phyloP scores from a whole-genome alignment of 2,329 filamentous ascomycete species.

The Trichophyton benhamiae region DNA sequence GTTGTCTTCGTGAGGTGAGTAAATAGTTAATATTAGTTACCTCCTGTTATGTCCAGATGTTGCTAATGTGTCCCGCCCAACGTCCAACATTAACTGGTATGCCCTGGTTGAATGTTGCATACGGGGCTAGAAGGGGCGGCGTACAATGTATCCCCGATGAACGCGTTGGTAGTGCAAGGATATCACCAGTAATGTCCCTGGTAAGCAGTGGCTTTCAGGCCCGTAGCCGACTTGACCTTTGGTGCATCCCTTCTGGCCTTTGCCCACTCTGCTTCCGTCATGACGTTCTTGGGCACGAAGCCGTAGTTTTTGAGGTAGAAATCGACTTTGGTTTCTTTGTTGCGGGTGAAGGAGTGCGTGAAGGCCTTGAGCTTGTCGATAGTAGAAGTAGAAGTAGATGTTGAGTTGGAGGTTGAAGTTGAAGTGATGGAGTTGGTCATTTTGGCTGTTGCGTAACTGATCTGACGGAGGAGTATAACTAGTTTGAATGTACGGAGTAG shows the following conservation, averaged over 20 bases:
- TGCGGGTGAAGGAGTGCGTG: background rate
- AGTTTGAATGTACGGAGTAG: too few species aligned
- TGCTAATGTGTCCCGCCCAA: too few species aligned
- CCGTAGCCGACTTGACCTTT: background rate
- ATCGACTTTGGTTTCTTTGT: background rate
- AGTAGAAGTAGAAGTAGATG: too few species aligned
- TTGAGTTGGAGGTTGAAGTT: background rate
- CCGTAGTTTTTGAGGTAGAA: slow-evolving; percentile 2
- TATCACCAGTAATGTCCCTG: background rate
- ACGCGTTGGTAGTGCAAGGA: too few species aligned
- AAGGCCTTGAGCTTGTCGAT: background rate
- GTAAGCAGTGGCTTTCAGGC: background rate
- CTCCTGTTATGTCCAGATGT: too few species aligned
- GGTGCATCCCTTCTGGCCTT: background rate
- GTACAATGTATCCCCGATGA: too few species aligned
- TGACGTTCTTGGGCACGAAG: slow-evolving; percentile 5
- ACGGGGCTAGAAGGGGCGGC: too few species aligned
- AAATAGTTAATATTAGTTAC: too few species aligned
- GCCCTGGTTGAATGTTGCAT: too few species aligned
- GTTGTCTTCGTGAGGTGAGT: too few species aligned
- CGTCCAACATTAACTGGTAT: too few species aligned
- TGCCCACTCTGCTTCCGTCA: slow-evolving; percentile 2
- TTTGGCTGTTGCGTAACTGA: background rate
- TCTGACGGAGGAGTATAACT: too few species aligned
- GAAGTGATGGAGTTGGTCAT: background rate